These are phyloP conservation scores for Aspergillus diversus DNA, from an alignment of 495 filamentous ascomycete species.

Conservation along the genomic window DNA sequence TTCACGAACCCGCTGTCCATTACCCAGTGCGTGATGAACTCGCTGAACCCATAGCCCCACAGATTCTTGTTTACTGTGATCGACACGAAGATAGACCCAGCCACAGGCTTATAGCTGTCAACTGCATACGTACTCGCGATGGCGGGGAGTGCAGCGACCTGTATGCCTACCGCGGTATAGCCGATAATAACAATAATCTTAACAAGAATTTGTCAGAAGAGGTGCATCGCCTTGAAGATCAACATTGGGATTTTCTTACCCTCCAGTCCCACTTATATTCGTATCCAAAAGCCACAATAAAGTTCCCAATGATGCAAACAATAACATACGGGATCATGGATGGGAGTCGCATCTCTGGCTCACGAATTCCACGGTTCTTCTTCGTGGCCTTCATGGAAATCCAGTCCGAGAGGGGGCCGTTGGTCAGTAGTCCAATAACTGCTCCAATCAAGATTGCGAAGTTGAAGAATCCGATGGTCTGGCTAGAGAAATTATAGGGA, in stretches of 20 bases:
- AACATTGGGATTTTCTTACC: slow-evolving; percentile 24
- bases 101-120: slow-evolving; percentile 65
- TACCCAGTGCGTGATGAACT: slow-evolving; percentile 50
- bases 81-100: slow-evolving; percentile 62
- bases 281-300: slow-evolving; percentile 65
- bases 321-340: slow-evolving; percentile 64
- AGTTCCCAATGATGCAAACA: slow-evolving; percentile 61
- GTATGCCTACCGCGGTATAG: slow-evolving; percentile 57
- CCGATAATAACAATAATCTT: slow-evolving; percentile 55
- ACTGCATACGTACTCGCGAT: slow-evolving; percentile 54
- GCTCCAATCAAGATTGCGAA: slow-evolving; percentile 52
- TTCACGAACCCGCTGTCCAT: slow-evolving; percentile 40
- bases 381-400: slow-evolving; percentile 60
- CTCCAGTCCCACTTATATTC: slow-evolving; percentile 60
- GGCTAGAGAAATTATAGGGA: slow-evolving; percentile 58
- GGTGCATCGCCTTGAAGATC: background rate
- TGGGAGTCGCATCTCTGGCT: slow-evolving; percentile 71
- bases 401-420: slow-evolving; percentile 53
- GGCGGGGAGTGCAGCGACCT: slow-evolving; percentile 61
- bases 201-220: background rate
- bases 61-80: slow-evolving; percentile 67
- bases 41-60: slow-evolving; percentile 57
- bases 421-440: slow-evolving; percentile 59
- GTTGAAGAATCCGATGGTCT: slow-evolving; percentile 56
- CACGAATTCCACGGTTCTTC: slow-evolving; percentile 64